These are phyloP conservation scores for Mucor velutinosus DNA, from an alignment of 371 early-diverging fungal genomes.

Conservation along the genomic window DNA sequence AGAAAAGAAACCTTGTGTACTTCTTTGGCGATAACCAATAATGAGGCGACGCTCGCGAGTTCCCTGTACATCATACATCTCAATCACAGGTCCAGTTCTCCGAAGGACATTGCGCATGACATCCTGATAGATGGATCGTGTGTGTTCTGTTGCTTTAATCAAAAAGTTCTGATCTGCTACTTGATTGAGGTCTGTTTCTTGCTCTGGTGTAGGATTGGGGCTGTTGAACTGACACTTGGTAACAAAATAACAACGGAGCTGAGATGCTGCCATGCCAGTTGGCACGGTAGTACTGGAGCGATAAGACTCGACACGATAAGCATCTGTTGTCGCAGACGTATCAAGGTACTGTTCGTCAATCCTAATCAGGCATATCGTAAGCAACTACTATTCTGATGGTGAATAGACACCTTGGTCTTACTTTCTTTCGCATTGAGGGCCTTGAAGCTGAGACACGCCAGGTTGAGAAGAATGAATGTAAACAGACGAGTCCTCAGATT, in stretches of 20 bases:
- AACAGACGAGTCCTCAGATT: slow-evolving; percentile 90
- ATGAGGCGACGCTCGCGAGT: slow-evolving; percentile 89
- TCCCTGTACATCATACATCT: slow-evolving; percentile 85
- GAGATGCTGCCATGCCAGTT: slow-evolving; percentile 71
- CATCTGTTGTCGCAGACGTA: slow-evolving; percentile 61
- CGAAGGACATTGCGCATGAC: slow-evolving; percentile 84
- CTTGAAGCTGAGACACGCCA: slow-evolving; percentile 86
- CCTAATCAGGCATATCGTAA: slow-evolving; percentile 33
- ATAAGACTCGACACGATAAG: slow-evolving; percentile 95
- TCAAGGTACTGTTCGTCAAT: slow-evolving; percentile 94
- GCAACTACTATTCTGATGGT: background rate
- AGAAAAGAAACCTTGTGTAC: slow-evolving; percentile 91
- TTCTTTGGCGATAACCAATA: slow-evolving; percentile 88
- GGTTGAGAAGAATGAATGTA: slow-evolving; percentile 96
- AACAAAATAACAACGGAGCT: slow-evolving; percentile 95
- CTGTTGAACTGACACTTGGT: slow-evolving; percentile 90
- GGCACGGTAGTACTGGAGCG: slow-evolving; percentile 93
- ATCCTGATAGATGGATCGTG: slow-evolving; percentile 83
- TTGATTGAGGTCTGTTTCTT: slow-evolving; percentile 79
- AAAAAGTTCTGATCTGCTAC: slow-evolving; percentile 92
- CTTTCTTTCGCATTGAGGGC: slow-evolving; percentile 90
- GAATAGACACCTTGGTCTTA: slow-evolving; percentile 21
- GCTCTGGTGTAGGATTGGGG: slow-evolving; percentile 76
- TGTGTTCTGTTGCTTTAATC: slow-evolving; percentile 93
- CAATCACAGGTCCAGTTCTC: slow-evolving; percentile 95